Percentiles rank a stretch among this genome's conserved stretches.
phyloP scores from a whole-genome alignment of 2,329 filamentous ascomycete genomes.

The Lithohypha guttulata region DNA sequence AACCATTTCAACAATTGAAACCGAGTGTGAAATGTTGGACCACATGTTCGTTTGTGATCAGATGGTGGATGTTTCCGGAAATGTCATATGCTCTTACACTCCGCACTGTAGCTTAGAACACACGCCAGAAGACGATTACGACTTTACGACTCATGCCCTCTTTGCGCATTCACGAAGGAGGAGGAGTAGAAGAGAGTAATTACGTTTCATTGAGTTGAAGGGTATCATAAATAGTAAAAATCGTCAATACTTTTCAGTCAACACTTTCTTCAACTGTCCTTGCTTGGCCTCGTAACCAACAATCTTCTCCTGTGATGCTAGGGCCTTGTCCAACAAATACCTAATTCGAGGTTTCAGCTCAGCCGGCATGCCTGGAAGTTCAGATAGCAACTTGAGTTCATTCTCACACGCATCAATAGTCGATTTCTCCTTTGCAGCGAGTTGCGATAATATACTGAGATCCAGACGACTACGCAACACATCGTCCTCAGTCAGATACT shows the following conservation, averaged over 20 bases:
- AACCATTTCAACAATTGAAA: no score
- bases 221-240: no score
- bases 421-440: constrained; percentile 60
- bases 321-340: constrained; percentile 65
- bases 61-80: no score
- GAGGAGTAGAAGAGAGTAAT: no score
- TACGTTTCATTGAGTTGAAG: no score
- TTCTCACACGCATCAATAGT: constrained; percentile 68
- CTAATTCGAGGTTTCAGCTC: constrained; percentile 56
- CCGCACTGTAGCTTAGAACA: no score
- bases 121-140: no score
- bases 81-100: no score
- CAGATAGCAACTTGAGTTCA: constrained; percentile 62
- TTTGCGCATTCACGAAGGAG: no score
- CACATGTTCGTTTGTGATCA: no score
- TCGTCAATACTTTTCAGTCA: constrained; percentile 44
- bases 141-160: no score
- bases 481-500: constrained; percentile 56
- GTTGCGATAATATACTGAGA: constrained; percentile 56
- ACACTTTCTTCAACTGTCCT: constrained; percentile 57
- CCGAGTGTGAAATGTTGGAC: no score
- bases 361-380: constrained; percentile 57
- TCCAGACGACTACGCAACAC: constrained; percentile 66
- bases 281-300: constrained; percentile 63
- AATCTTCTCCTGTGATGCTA: constrained; percentile 64